Evolutionary conservation across 176 grass and related monocot genomes (phyloP), one percentile per base, ranked within the genome.

Genomic region (Eleusine coracana): DNA sequence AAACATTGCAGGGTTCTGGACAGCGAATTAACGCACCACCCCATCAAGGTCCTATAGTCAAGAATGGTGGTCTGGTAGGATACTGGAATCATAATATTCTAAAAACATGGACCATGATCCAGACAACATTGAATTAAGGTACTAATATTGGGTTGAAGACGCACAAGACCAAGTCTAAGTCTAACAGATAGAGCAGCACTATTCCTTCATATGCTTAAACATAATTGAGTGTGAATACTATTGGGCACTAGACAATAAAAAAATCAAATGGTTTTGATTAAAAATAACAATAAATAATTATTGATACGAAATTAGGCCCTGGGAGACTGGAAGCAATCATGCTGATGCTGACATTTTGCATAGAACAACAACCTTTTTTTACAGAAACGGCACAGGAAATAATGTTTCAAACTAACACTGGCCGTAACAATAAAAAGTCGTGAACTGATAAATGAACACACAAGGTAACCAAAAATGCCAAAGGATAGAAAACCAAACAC

Each of bases 191-290:
- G 60, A 75, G 39, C 46, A 55, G n/a, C 15, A 67, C 29, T 15
- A 78, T 66, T 72, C 36, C 34, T 58, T 67, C 36, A 78, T 42
- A 78, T 78, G 58, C 3, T 78, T 66, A 63, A 18, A 73, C 68
- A 77, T 77, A 13, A 23, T 27, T 40, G 61, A 29, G n/a, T 63
- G 76, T 36, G 25, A 66, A 77, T 83, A 56, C 20, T 77, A 76
- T 62, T 21, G 11, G 72, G 36, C 73, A 66, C 63, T 17, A 15
- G 56, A 78, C 67, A 83, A 70, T 27, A 40, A 38, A 51, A 54
- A n/a, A n/a, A 4, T 49, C 31, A 61, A 52, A 51, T 71, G 15
- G 28, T 51, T 29, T 41, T 37, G 75, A 71, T 36, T 60, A 65
- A 71, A 77, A 16, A 37, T 63, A 76, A 63, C 41, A 34, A 63